Conservation (phyloP, 148 eudicot species). For the Diospyros kaki region DNA sequence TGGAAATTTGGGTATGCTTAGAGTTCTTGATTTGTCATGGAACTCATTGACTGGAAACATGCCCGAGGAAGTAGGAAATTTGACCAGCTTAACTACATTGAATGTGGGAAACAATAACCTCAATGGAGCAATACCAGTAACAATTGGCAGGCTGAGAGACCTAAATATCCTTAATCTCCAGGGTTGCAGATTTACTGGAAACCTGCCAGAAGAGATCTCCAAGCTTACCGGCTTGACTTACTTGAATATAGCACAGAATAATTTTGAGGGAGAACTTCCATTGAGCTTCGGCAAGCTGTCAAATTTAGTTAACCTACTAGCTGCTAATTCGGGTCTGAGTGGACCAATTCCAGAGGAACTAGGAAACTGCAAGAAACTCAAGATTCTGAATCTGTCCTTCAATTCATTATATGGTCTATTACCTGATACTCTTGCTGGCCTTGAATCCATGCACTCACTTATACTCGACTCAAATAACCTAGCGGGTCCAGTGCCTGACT, state of each 20-base stretch:
- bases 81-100: slow-evolving; percentile 36
- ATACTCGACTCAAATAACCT: slow-evolving; percentile 51
- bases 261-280: slow-evolving; percentile 67
- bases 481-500: slow-evolving; percentile 59
- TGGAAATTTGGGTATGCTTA: slow-evolving; percentile 45
- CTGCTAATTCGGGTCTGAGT: slow-evolving; percentile 52
- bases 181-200: slow-evolving; percentile 57
- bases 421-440: slow-evolving; percentile 57
- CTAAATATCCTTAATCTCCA: slow-evolving; percentile 50
- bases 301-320: slow-evolving; percentile 50
- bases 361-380: slow-evolving; percentile 78
- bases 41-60: slow-evolving; percentile 58
- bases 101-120: slow-evolving; percentile 35
- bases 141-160: slow-evolving; percentile 48
- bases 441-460: slow-evolving; percentile 58
- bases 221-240: slow-evolving; percentile 45
- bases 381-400: slow-evolving; percentile 49
- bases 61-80: slow-evolving; percentile 47
- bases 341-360: slow-evolving; percentile 66
- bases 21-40: slow-evolving; percentile 56
- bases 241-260: slow-evolving; percentile 61
- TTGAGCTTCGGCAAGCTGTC: slow-evolving; percentile 54
- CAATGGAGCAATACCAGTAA: slow-evolving; percentile 49
- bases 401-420: slow-evolving; percentile 68
- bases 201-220: slow-evolving; percentile 57